These are phyloP conservation scores for Boletus bicolor DNA, from an alignment of 768 basidiomycete species.

Conservation along the genomic window DNA sequence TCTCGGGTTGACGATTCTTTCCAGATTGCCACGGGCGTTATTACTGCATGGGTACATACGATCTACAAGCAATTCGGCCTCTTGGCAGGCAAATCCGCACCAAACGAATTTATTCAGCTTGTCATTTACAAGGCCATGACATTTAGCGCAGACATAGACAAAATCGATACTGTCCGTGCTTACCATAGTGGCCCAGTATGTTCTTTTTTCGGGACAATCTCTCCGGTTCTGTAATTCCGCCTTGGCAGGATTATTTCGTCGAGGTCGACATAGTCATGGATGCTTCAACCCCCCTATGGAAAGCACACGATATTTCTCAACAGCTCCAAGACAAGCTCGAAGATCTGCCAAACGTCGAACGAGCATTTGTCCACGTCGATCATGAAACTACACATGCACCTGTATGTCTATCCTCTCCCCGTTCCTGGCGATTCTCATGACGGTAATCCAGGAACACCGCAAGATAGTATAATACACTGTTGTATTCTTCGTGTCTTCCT, in stretches of 20 bases:
- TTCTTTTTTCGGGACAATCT: not conserved
- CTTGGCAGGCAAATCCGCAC: constrained; percentile 89
- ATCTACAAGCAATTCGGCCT: constrained; percentile 79
- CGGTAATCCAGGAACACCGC: constrained; percentile 40
- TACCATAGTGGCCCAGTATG: constrained; percentile 85
- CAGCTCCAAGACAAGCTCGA: constrained; percentile 87
- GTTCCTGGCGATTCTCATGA: not conserved
- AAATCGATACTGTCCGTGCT: constrained; percentile 88
- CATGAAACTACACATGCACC: constrained; percentile 85
- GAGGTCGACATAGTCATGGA: constrained; percentile 96
- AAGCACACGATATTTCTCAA: constrained; percentile 83
- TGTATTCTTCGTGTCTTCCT: not conserved
- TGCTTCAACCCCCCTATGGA: constrained; percentile 83
- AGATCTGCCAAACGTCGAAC: constrained; percentile 81
- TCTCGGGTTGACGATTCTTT: not conserved
- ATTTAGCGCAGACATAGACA: constrained; percentile 81
- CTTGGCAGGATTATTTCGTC: constrained; percentile 76
- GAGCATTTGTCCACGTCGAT: constrained; percentile 95
- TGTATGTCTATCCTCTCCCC: constrained; percentile 32
- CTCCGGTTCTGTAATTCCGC: not conserved
- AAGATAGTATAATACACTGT: constrained; percentile 26
- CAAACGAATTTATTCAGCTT: constrained; percentile 85
- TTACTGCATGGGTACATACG: constrained; percentile 72
- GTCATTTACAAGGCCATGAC: constrained; percentile 89
- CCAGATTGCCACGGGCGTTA: constrained; percentile 78